Percentiles rank a stretch among this genome's conserved stretches.
Evolutionary conservation across 2,329 filamentous ascomycete genomes (phyloP).

Genomic region (Botrytis elliptica): DNA sequence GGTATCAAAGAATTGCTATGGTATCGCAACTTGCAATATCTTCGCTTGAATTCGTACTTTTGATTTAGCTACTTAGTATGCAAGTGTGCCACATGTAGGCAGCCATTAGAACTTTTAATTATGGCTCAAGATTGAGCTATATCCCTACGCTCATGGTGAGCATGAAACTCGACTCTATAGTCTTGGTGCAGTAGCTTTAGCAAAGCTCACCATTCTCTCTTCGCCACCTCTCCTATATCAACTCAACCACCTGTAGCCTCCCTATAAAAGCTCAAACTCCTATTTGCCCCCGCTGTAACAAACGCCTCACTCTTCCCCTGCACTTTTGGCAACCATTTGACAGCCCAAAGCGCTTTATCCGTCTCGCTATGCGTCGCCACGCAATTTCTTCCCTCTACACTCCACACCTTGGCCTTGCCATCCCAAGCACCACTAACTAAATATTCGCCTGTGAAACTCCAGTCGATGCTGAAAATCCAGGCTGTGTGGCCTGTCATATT

Average conservation of each 20-base stretch:
- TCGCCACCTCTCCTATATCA: not conserved
- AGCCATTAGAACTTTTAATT: not conserved
- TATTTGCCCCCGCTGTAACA: constrained; percentile 73
- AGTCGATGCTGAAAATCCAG: constrained; percentile 90
- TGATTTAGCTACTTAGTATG: not conserved
- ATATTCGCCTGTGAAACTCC: constrained; percentile 91
- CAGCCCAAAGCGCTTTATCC: constrained; percentile 79
- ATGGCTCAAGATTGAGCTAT: not conserved
- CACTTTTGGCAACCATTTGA: constrained; percentile 78
- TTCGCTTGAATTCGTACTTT: not conserved
- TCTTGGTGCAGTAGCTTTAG: not conserved
- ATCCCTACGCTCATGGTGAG: not conserved
- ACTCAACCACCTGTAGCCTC: constrained; percentile 66
- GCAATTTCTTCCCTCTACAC: constrained; percentile 75
- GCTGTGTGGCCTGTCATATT: constrained; percentile 76
- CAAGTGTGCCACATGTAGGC: not conserved
- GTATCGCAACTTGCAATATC: not conserved
- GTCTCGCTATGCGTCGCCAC: constrained; percentile 94
- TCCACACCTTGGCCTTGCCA: constrained; percentile 96
- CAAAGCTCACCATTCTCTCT: not conserved
- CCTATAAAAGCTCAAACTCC: constrained; percentile 76
- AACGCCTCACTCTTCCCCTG: constrained; percentile 62
- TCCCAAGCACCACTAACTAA: constrained; percentile 85
- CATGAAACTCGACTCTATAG: too few species aligned
- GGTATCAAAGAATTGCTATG: not conserved